Base-by-base conservation (phyloP, 2,329 filamentous ascomycete species). In the Fusarium albosuccineum region DNA sequence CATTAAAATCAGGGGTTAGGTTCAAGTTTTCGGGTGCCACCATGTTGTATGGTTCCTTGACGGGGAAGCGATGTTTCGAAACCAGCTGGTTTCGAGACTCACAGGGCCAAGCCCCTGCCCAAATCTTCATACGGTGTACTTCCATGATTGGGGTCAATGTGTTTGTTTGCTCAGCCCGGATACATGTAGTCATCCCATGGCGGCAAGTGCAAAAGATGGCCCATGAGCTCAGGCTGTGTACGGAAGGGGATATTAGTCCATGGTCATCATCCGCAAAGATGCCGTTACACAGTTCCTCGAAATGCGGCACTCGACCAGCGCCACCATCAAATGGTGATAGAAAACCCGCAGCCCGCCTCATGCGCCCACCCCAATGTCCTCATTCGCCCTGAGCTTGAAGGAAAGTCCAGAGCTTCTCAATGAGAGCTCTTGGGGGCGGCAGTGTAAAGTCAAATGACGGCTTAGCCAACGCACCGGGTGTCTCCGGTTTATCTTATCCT, bases 361-460 rank as follows among this genome's bases (percentile, higher is more conserved):
- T 58, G 48, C 51, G 14, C 14, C 49, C 26, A 34, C 40, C 50
- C 50, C 51, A 36, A 9, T 30, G 40, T 41, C 36, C 27, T 55
- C 52, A 37, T 30, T 48, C 33, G 50, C 54, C 54, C 37, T 40
- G 9, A 33, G 26, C 41, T 51, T 41, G 36, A 52, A 56, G 29
- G 27, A 22, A 36, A 36, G 45, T 29, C 51, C 45, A 39, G n/a
- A 39, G 40, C 49, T 45, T 50, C 53, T 36, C 30, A 46, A 42
- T 14, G 30, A 46, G 49, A 57, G 52, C 49, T 58, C 30, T 9
- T 17, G 40, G 30, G 39, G 56, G 33, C 40, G 49, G 44, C 40
- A 51, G 58, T 30, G 39, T 50, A 68, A 69, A 60, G 45, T 53
- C 64, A 60, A 64, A 61, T 41, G 26, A n/a, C 41, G 40, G 37